Base-by-base conservation (phyloP, 148 eudicot genomes). In the Camellia japonica region DNA sequence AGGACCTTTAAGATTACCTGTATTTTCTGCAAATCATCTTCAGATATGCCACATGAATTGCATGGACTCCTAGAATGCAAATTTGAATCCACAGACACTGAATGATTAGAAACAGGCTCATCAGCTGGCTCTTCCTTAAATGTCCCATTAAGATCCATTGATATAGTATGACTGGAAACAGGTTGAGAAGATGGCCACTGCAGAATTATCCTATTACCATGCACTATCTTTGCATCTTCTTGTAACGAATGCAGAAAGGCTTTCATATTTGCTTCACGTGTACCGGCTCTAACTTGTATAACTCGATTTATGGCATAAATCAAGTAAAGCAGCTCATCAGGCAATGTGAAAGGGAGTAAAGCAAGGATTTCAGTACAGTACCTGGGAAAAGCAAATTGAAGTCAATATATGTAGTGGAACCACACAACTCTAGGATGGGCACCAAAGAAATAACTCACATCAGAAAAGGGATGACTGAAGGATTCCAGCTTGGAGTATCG, bases 291-390 rank as follows among this genome's bases (percentile, higher is more conserved):
- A 85, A 96, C 97, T 93, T 96, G 99, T 63, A 93, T 88, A 70
- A 96, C 91, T 82, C 99, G 89, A 80, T 96, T 96, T 80, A 96
- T 92, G 64, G 94, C 76, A 81, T 92, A 96, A 42, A 96, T 88
- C 75, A 96, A 85, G 84, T 93, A 93, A 13, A 96, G 90, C 79
- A 98, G 99, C 86, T 96, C 99, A 87, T 96, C 99, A 74, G 95
- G 95, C 19, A 82, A 61, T 41, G 93, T 84, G 89, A 96, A 93
- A 74, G 99, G 99, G 60, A 96, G 98, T 80, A 91, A 87, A 76
- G 97, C 88, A 69, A 96, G 99, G 82, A 92, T 93, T 82, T 93
- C 98, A 14, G 98, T 80, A 81, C 99, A 96, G 79, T 96, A 96
- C 90, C 99, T 96, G 85, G 83, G 71, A 79, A 82, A 62, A 69